A percentile compares a stretch with the other conserved stretches of the same genome.
Conservation (phyloP, 495 filamentous ascomycete genomes). For the Hypoxylon perforatum region DNA sequence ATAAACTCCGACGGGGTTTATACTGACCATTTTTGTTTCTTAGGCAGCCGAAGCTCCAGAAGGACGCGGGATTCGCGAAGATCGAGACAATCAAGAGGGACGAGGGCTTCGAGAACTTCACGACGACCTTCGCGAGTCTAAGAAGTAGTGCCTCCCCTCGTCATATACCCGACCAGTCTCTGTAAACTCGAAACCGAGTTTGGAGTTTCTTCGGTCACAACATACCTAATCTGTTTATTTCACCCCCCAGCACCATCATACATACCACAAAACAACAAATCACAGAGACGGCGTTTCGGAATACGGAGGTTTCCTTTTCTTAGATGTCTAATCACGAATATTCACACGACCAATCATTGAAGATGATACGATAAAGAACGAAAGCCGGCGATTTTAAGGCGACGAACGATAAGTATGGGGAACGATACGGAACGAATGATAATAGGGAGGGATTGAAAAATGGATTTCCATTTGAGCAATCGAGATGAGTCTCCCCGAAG, state of each 20-base stretch:
- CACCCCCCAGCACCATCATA: conserved; percentile 25
- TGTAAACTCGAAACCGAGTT: conserved; percentile 19
- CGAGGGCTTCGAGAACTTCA: conserved; percentile 38
- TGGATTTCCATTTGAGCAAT: conserved; percentile 7
- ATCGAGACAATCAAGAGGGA: conserved; percentile 39
- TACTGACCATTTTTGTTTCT: conserved; percentile 48
- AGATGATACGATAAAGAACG: conserved; percentile 13
- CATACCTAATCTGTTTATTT: conserved; percentile 9
- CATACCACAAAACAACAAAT: conserved; percentile 19
- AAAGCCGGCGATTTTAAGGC: conserved; percentile 14
- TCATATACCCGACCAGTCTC: conserved; percentile 33
- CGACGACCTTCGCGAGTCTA: conserved; percentile 35
- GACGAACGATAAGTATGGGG: conserved; percentile 23
- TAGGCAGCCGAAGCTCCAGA: conserved; percentile 58
- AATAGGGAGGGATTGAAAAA: background rate
- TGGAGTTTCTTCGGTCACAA: conserved; percentile 16
- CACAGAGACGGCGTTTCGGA: conserved; percentile 37
- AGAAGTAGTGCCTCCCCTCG: conserved; percentile 4
- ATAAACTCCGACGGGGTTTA: conserved; percentile 38
- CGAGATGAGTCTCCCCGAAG: conserved; percentile 14
- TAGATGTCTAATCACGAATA: conserved; percentile 27
- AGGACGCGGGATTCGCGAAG: conserved; percentile 51
- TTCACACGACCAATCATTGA: conserved; percentile 11
- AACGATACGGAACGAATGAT: conserved; percentile 8
- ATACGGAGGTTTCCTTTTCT: conserved; percentile 2